Evolutionary conservation across 257 asterid species (phyloP).

Genomic region (Striga asiatica): DNA sequence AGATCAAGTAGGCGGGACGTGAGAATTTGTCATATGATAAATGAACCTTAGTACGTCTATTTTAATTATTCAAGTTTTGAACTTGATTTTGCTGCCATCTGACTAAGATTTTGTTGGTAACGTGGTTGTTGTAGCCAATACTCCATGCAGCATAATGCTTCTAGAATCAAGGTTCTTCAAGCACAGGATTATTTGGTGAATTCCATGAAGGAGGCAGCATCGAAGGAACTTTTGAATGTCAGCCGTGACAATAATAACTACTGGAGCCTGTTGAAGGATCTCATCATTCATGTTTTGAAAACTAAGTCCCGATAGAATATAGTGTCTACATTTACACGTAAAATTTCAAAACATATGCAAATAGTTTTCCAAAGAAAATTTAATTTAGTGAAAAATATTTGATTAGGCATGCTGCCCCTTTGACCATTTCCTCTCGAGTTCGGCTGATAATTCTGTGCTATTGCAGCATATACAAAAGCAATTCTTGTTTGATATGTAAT

Average conservation of each 20-base stretch:
- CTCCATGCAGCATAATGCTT: slow-evolving; percentile 77
- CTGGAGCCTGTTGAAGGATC: slow-evolving; percentile 51
- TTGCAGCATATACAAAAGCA: too few species aligned
- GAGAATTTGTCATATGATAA: too few species aligned
- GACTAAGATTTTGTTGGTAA: too few species aligned
- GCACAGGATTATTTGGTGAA: slow-evolving; percentile 82
- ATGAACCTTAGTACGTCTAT: too few species aligned
- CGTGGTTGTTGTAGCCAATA: slow-evolving; percentile 42
- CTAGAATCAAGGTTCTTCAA: slow-evolving; percentile 77
- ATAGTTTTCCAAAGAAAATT: background rate
- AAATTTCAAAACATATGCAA: too few species aligned
- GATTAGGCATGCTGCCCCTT: background rate
- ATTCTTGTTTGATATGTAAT: too few species aligned
- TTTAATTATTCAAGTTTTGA: too few species aligned
- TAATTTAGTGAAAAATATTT: background rate
- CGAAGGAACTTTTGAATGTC: slow-evolving; percentile 43
- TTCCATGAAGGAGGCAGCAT: slow-evolving; percentile 60
- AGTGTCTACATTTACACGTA: too few species aligned
- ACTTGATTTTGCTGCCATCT: too few species aligned
- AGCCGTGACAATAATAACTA: slow-evolving; percentile 45
- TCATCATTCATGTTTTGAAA: slow-evolving; percentile 60
- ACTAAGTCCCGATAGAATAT: background rate
- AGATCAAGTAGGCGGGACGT: too few species aligned
- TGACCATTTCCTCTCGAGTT: background rate
- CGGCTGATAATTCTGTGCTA: too few species aligned